phyloP scores from a whole-genome alignment of 2,329 filamentous ascomycete species.

The Cytospora paraplurivora region DNA sequence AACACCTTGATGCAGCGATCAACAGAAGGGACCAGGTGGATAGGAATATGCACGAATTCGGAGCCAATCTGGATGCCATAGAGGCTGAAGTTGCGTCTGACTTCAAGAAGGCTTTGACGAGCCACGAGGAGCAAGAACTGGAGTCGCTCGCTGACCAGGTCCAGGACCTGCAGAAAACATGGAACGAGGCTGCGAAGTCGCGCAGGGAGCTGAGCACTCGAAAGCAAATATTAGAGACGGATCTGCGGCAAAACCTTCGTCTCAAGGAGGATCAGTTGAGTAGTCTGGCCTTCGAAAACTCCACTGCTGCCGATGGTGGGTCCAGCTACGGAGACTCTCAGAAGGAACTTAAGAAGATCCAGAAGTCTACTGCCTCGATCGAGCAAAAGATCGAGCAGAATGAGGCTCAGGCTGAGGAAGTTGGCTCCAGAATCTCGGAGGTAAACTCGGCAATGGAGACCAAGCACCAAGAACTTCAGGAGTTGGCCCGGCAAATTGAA shows the following conservation, averaged over 20 bases:
- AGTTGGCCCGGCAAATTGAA: conserved; percentile 76
- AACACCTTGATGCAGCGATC: conserved; percentile 71
- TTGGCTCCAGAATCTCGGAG: conserved; percentile 54
- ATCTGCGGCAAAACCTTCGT: conserved; percentile 85
- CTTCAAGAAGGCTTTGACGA: conserved; percentile 87
- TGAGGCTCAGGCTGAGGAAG: conserved; percentile 67
- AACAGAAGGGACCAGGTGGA: conserved; percentile 69
- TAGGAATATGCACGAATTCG: conserved; percentile 72
- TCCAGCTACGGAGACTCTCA: conserved; percentile 76
- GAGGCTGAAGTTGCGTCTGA: conserved; percentile 80
- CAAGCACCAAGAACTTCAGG: conserved; percentile 72
- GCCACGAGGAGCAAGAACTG: conserved; percentile 80
- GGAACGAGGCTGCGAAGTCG: conserved; percentile 71
- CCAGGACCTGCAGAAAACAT: conserved; percentile 74
- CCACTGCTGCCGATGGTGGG: conserved; percentile 56
- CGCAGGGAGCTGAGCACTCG: conserved; percentile 77
- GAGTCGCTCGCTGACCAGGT: conserved; percentile 69
- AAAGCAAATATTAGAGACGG: conserved; percentile 83
- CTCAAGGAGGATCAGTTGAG: conserved; percentile 86
- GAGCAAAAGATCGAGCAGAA: conserved; percentile 71
- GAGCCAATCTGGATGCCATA: conserved; percentile 73
- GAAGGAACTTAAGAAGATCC: conserved; percentile 77
- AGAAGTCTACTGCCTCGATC: conserved; percentile 67
- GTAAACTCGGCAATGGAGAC: conserved; percentile 59
- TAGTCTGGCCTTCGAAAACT: conserved; percentile 69